phyloP scores from a whole-genome alignment of 2,329 filamentous ascomycete genomes.

The Cryoendolithus antarcticus region DNA sequence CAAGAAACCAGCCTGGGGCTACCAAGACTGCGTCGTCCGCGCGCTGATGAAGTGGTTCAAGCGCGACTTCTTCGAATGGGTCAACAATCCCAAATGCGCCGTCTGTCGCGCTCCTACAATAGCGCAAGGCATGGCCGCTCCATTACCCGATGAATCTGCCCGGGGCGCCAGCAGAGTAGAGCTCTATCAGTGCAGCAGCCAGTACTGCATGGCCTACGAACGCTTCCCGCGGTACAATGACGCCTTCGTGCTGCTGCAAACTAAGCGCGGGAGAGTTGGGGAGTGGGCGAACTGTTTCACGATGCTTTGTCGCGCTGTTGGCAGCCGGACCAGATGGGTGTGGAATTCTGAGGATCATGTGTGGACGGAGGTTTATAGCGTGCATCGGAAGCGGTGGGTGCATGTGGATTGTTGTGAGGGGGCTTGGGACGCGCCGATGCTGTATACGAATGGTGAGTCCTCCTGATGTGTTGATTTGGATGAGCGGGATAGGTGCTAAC shows the following conservation, averaged over 20 bases:
- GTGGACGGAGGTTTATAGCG: constrained; percentile 95
- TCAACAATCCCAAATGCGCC: constrained; percentile 85
- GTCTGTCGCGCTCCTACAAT: constrained; percentile 73
- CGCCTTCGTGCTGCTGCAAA: constrained; percentile 84
- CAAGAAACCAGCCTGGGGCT: constrained; percentile 74
- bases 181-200: constrained; percentile 72
- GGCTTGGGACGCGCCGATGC: constrained; percentile 82
- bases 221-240: constrained; percentile 91
- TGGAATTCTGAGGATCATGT: constrained; percentile 98
- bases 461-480: constrained; percentile 17
- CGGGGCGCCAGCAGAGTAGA: constrained; percentile 81
- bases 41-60: constrained; percentile 94
- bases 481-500: too few relatives aligned
- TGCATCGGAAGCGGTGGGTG: constrained; percentile 88
- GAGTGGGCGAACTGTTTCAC: constrained; percentile 99
- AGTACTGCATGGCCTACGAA: constrained; percentile 64
- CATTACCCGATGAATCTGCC: constrained; percentile 78
- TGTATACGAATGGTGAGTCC: constrained; percentile 66
- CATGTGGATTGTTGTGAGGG: constrained; percentile 93
- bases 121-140: constrained; percentile 68
- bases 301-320: constrained; percentile 91
- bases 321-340: constrained; percentile 86
- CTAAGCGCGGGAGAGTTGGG: constrained; percentile 70
- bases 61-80: constrained; percentile 86
- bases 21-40: constrained; percentile 90